Evolutionary conservation across 257 asterid genomes (phyloP).

Genomic region (Mitragyna speciosa): DNA sequence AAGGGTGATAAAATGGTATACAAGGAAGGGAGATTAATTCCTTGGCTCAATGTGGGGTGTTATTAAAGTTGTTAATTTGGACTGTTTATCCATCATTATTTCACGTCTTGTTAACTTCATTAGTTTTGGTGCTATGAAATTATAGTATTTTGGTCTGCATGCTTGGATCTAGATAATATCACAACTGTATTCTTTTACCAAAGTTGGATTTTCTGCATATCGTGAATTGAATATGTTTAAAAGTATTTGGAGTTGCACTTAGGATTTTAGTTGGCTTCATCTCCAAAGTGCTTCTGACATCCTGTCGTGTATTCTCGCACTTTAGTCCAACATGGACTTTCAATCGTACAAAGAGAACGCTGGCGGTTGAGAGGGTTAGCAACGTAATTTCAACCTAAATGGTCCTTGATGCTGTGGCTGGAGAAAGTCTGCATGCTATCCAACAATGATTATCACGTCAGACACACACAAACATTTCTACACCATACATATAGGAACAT

Average conservation of each 20-base stretch:
- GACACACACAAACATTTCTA: too few relatives aligned
- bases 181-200: background rate
- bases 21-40: conserved; percentile 41
- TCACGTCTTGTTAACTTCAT: background rate
- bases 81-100: background rate
- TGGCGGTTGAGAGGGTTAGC: background rate
- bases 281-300: background rate
- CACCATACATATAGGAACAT: too few relatives aligned
- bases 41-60: conserved; percentile 23
- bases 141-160: background rate
- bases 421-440: too few relatives aligned
- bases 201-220: background rate
- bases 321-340: background rate
- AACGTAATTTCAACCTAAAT: background rate
- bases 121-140: background rate
- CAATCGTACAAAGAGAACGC: background rate
- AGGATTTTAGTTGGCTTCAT: background rate
- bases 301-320: background rate
- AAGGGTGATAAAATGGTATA: conserved; percentile 49
- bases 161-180: background rate
- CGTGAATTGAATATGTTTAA: too few relatives aligned
- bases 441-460: too few relatives aligned
- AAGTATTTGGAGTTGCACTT: background rate
- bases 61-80: conserved; percentile 10
- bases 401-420: background rate